Evolutionary conservation across 1,284 basidiomycete genomes (phyloP), one percentile per base, ranked within the genome.

Genomic region (Trametes sp.): DNA sequence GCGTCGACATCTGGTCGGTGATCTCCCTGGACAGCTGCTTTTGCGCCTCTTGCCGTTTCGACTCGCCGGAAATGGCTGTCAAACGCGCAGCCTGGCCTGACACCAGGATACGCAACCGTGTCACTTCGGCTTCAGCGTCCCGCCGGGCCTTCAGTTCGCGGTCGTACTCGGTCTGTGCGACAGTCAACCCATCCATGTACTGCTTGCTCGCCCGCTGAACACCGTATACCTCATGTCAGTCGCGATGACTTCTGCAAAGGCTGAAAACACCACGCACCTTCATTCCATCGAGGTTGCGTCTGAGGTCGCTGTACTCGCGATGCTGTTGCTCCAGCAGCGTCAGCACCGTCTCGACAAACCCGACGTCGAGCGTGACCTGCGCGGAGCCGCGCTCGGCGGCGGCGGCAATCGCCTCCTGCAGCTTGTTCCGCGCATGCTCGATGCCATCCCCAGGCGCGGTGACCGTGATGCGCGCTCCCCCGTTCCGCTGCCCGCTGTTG

Each of bases 111-210:
- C 94, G 84, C 38, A 99, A 80, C 53, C 92, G 85, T 19, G 89
- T 91, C 66, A 98, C 93, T 78, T 98, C 95, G 0, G 92, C 89
- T 78, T 98, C 96, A 2, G 94, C 93, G 67, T 98, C 96, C 24
- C 92, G 87, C 23, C 96, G 86, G 31, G 90, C 88, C 58, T 92
- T 88, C 49, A 95, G 83, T 76, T 98, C 96, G 60, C 87, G 87
- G 74, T 98, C 95, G 73, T 96, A 98, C 75, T 98, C 96, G 56
- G 92, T 90, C 67, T 95, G 93, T 2, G 97, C 96, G 44, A 96
- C 93, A 0, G 90, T 91, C 59, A 98, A 81, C 16, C 97, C 96
- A 67, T 96, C 93, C 61, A 96, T 93, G 69, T 94, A 96, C 70
- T 95, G 93, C 73, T 94, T 93, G 74, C 94, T 97, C 49, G 90